Base-by-base conservation (phyloP, 2,329 filamentous ascomycete genomes). In the Fusarium luffae region DNA sequence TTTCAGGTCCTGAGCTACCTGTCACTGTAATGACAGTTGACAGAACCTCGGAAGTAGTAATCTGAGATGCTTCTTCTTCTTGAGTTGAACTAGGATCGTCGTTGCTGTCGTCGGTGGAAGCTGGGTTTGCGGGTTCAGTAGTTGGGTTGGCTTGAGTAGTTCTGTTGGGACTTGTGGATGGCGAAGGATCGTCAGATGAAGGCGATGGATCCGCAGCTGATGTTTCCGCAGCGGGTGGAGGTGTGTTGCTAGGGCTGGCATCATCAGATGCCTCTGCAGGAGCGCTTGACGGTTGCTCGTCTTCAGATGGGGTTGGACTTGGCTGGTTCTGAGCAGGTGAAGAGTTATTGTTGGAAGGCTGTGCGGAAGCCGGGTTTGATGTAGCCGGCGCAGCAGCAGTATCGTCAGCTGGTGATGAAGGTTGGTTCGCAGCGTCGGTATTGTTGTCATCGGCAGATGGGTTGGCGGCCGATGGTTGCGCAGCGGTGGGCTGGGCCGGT, bases 11-110 rank as follows among this genome's bases (percentile, higher is more conserved):
- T 10, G 65, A 62, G 50, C 60, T 72, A 40, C 71, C 70, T 12
- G 71, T 75, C 5, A 77, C 67, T 18, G 70, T 77, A n/a, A 77
- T 46, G 5, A 77, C 54, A 4, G 75, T 69, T 11, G 69, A 61
- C 37, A 70, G n/a, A 13, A 71, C 50, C 44, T 72, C 54, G 12
- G 68, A 66, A 23, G 58, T 48, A 13, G 54, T 61, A 13, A 70
- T 50, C 23, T 68, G 30, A 34, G 75, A 68, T 21, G 59, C 25
- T 25, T 50, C 41, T 49, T 18, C 48, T 19, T 68, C 47, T 52
- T 62, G 44, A 54, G 47, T 65, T 47, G 42, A 68, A 14, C 54
- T 73, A 48, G 42, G 63, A 12, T 56, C 48, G 10, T 70, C 32
- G 19, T 71, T 67, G 43, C 32, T 70, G 14, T 54, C 56, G 23